Conservation (phyloP, 371 early-diverging fungal species). For the Haplosporangium sp. region DNA sequence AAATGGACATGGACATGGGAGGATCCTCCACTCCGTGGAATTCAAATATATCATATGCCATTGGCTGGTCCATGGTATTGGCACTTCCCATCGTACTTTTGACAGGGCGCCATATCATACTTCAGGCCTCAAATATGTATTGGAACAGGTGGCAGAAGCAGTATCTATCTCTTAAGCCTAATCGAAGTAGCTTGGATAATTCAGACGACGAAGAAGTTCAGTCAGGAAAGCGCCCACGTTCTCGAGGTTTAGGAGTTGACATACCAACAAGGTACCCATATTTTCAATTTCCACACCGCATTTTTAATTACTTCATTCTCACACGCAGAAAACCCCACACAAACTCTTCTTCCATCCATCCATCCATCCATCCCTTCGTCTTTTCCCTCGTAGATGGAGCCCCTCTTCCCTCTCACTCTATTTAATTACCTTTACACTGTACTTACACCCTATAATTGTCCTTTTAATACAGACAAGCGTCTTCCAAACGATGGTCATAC, state of each 20-base stretch:
- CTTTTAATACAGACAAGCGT: background rate
- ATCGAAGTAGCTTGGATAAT: background rate
- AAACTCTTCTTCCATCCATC: no score
- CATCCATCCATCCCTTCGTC: no score
- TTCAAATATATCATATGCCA: conserved; percentile 33
- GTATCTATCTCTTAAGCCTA: background rate
- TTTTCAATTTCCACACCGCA: background rate
- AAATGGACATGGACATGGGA: conserved; percentile 25
- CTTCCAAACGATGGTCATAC: conserved; percentile 31
- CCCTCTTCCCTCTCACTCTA: background rate
- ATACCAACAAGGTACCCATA: conserved; percentile 34
- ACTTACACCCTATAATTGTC: background rate
- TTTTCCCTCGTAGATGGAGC: no score
- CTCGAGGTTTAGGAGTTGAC: conserved; percentile 17
- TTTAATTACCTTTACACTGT: background rate
- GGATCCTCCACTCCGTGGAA: conserved; percentile 46
- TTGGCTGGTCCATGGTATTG: conserved; percentile 40
- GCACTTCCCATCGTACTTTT: conserved; percentile 29
- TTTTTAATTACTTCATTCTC: background rate
- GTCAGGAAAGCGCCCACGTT: background rate
- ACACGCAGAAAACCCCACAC: background rate
- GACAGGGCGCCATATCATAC: conserved; percentile 16
- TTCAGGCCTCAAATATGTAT: background rate
- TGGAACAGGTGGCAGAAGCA: background rate
- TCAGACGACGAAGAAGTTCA: conserved; percentile 6